phyloP scores from a whole-genome alignment of 345 rosid genomes.

The Rhizophora apiculata region DNA sequence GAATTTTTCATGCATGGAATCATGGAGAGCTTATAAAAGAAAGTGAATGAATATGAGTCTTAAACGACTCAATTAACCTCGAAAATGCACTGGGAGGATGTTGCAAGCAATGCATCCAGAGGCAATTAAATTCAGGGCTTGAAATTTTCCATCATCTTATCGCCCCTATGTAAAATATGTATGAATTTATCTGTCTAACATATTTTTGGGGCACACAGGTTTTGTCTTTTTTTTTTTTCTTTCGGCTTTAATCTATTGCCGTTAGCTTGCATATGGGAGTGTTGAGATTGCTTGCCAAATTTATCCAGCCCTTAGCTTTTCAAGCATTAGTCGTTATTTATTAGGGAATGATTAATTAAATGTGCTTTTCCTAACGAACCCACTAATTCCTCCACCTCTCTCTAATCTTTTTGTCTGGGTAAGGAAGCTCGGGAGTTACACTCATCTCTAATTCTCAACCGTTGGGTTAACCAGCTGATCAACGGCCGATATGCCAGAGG shows the following conservation, averaged over 20 bases:
- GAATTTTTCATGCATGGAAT: too few species aligned
- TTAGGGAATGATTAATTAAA: conserved; percentile 20
- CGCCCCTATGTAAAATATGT: conserved; percentile 10
- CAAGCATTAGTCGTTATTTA: not conserved
- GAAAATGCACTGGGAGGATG: not conserved
- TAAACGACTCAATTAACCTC: too few species aligned
- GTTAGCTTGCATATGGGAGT: too few species aligned
- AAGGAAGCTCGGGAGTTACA: conserved; percentile 63
- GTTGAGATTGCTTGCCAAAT: too few species aligned
- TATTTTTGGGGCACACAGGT: not conserved
- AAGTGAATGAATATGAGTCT: too few species aligned
- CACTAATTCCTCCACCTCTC: conserved; percentile 44
- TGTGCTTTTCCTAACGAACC: conserved; percentile 32
- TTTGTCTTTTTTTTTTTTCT: not conserved
- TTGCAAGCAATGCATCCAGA: not conserved
- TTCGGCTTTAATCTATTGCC: too few species aligned
- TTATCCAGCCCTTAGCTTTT: too few species aligned
- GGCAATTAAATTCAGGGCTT: conserved; percentile 16
- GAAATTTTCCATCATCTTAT: conserved; percentile 14
- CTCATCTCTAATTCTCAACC: conserved; percentile 26
- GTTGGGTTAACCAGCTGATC: conserved; percentile 37
- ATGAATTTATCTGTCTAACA: conserved; percentile 4
- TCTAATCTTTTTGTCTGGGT: conserved; percentile 23
- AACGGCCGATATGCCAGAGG: conserved; percentile 30
- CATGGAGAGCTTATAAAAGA: too few species aligned